Percentiles rank a stretch among this genome's conserved stretches.
These are phyloP conservation scores for Bruguiera parviflora DNA, from an alignment of 345 rosid species.

Conservation along the genomic window DNA sequence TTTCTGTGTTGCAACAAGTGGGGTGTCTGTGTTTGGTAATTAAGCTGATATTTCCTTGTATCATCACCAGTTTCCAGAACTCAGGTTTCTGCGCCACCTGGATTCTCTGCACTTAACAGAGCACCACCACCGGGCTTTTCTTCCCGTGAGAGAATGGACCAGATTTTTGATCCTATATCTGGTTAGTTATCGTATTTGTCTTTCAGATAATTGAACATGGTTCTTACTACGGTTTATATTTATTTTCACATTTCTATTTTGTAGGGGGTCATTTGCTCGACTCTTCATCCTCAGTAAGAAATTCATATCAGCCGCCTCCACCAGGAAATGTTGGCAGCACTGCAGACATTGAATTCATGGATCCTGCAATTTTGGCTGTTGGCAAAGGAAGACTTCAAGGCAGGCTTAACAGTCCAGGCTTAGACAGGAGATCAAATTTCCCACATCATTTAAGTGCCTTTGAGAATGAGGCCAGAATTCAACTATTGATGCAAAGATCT, in stretches of 20 bases:
- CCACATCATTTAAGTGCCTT: constrained; percentile 45
- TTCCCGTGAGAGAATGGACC: constrained; percentile 55
- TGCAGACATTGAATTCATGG: constrained; percentile 76
- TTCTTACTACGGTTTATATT: not conserved
- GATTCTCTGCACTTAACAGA: constrained; percentile 72
- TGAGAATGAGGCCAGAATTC: constrained; percentile 65
- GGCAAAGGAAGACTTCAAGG: constrained; percentile 71
- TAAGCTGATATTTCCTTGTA: not conserved
- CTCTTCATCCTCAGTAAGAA: constrained; percentile 49
- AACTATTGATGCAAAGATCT: constrained; percentile 64
- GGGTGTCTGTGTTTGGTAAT: not conserved
- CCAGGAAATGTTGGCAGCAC: constrained; percentile 38
- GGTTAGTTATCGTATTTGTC: constrained; percentile 38
- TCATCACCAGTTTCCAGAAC: constrained; percentile 46
- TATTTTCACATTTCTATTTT: constrained; percentile 8
- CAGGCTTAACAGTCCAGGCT: constrained; percentile 43
- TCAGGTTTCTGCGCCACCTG: constrained; percentile 83
- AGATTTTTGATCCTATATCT: constrained; percentile 40
- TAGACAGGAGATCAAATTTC: constrained; percentile 55
- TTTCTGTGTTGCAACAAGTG: not conserved
- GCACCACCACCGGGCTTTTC: constrained; percentile 94
- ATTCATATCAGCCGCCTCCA: constrained; percentile 40
- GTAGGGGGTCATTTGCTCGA: constrained; percentile 56
- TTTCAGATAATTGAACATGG: not conserved
- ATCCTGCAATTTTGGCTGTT: constrained; percentile 94